Evolutionary conservation across 768 basidiomycete genomes (phyloP).

Genomic region (Tricholoma hemisulphureum): DNA sequence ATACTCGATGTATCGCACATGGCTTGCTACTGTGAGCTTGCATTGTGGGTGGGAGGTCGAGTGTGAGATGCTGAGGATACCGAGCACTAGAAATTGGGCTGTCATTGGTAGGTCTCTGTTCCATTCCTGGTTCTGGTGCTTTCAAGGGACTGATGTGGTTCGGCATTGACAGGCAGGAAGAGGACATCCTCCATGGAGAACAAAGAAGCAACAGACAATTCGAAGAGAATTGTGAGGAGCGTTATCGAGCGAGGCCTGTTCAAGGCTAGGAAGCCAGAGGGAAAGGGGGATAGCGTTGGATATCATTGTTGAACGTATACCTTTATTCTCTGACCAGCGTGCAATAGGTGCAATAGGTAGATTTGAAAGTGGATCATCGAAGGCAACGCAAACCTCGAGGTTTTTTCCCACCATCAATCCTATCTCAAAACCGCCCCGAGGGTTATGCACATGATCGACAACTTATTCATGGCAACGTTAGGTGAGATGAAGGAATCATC

Average conservation of each 20-base stretch:
- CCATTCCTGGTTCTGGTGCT: background rate
- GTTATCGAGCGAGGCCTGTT: conserved; percentile 68
- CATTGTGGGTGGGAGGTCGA: conserved; percentile 87
- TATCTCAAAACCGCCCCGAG: too few species aligned
- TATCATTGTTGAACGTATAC: too few species aligned
- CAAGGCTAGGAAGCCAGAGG: conserved; percentile 70
- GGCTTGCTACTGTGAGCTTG: conserved; percentile 71
- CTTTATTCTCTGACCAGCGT: too few species aligned
- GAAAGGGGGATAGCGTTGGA: conserved; percentile 40
- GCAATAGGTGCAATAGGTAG: too few species aligned
- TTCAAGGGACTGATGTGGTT: background rate
- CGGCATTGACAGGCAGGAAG: conserved; percentile 21
- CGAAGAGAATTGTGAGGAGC: conserved; percentile 48
- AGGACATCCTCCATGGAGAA: conserved; percentile 23
- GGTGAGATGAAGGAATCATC: too few species aligned
- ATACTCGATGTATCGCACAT: conserved; percentile 83
- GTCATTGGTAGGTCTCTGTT: conserved; percentile 63
- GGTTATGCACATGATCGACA: too few species aligned
- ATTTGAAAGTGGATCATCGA: too few species aligned
- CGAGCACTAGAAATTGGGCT: conserved; percentile 92
- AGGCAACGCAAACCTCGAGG: too few species aligned
- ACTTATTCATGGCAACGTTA: too few species aligned
- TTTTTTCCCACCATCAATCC: too few species aligned
- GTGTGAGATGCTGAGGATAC: conserved; percentile 83
- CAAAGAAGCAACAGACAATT: conserved; percentile 42